Evolutionary conservation across 352 stramenopile genomes (phyloP).

Genomic region (Pythium pyrilobum): DNA sequence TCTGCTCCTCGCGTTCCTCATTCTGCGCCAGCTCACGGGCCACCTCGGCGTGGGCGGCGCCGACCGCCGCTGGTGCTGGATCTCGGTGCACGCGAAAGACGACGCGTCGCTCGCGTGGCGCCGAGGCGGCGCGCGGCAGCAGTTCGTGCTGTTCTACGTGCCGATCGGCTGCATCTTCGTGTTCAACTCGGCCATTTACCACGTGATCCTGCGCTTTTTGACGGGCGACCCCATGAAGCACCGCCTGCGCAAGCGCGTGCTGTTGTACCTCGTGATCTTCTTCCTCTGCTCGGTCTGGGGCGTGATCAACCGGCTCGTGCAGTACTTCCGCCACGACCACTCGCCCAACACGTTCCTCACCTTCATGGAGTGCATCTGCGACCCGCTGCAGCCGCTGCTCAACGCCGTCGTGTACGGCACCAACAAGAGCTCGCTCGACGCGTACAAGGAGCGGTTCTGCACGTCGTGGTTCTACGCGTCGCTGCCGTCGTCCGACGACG

Average conservation of each 20-base stretch:
- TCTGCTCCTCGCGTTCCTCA: conserved; percentile 41
- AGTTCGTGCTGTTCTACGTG: conserved; percentile 64
- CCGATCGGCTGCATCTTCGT: conserved; percentile 58
- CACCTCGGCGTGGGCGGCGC: conserved; percentile 60
- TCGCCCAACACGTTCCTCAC: conserved; percentile 46
- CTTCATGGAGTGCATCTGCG: conserved; percentile 65
- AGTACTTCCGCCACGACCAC: conserved; percentile 44
- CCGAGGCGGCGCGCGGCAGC: conserved; percentile 43
- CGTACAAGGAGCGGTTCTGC: conserved; percentile 68
- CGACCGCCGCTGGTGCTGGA: conserved; percentile 76
- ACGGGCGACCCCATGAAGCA: conserved; percentile 56
- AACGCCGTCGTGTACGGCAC: conserved; percentile 66
- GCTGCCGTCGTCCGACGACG: conserved; percentile 58
- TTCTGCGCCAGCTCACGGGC: conserved; percentile 65
- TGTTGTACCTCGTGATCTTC: conserved; percentile 61
- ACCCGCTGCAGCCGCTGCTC: conserved; percentile 62
- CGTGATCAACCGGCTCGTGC: conserved; percentile 55
- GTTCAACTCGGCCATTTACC: conserved; percentile 62
- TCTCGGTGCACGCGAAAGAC: conserved; percentile 39
- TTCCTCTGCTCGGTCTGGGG: conserved; percentile 77
- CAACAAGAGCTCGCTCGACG: conserved; percentile 65
- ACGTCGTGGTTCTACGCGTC: conserved; percentile 57
- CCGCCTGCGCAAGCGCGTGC: conserved; percentile 51
- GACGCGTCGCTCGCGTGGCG: conserved; percentile 31
- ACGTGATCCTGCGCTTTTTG: conserved; percentile 56